Percentiles rank a stretch among this genome's conserved stretches.
These are phyloP conservation scores for Leccinum angustisporum DNA, from an alignment of 1,284 basidiomycete species.

Conservation along the genomic window DNA sequence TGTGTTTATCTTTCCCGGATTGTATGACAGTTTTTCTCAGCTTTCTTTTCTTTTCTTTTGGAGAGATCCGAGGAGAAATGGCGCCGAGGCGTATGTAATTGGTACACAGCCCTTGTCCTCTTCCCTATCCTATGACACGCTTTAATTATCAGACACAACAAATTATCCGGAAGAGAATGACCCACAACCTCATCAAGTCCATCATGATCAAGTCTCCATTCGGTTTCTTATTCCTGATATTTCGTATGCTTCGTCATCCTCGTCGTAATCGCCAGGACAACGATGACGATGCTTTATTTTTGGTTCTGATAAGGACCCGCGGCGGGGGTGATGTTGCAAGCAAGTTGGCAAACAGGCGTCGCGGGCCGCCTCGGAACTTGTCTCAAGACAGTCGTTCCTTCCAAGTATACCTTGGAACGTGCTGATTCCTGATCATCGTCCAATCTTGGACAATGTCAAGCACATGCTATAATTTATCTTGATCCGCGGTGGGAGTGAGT, in stretches of 20 bases:
- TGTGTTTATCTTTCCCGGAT: neutral
- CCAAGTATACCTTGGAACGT: neutral
- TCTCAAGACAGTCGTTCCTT: no score
- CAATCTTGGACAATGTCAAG: neutral
- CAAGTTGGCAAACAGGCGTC: neutral
- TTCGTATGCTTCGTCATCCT: neutral
- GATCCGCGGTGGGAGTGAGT: neutral
- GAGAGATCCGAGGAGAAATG: neutral
- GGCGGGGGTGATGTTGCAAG: neutral
- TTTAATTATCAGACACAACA: neutral
- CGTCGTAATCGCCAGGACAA: neutral
- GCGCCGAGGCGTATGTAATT: neutral
- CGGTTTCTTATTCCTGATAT: neutral
- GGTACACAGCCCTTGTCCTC: neutral
- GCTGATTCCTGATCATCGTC: neutral
- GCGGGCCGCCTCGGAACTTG: neutral
- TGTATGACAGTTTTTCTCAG: neutral
- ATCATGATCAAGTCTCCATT: neutral
- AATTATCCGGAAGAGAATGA: neutral
- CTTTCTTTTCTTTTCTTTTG: neutral
- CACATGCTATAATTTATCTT: neutral
- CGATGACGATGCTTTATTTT: neutral
- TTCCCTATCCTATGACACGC: no score
- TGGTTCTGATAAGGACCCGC: neutral
- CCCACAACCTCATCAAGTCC: neutral